Conservation (phyloP, 495 filamentous ascomycete species). For the Penicillium lividum region DNA sequence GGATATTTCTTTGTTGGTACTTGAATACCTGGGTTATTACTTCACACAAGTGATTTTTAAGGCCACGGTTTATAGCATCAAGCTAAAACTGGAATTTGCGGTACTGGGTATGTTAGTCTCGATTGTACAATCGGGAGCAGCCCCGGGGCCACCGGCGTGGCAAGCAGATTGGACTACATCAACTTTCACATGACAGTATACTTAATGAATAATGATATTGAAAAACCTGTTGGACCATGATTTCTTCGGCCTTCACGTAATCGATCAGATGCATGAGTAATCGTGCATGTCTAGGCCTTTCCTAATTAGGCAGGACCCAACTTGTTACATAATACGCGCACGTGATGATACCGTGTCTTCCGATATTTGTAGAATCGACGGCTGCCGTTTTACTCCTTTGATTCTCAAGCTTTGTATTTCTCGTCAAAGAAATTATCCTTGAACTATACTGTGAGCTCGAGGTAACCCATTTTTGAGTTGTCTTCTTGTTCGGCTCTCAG, state of each 20-base stretch:
- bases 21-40: slow-evolving; percentile 49
- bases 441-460: background rate
- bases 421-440: background rate
- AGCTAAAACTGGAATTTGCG: slow-evolving; percentile 59
- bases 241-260: background rate
- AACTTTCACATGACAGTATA: background rate
- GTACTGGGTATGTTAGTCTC: slow-evolving; percentile 38
- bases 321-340: background rate
- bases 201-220: background rate
- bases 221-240: background rate
- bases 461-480: background rate
- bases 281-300: background rate
- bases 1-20: slow-evolving; percentile 45
- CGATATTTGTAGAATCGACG: background rate
- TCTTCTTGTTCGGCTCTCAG: background rate
- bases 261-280: background rate
- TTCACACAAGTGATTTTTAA: slow-evolving; percentile 50
- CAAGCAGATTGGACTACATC: slow-evolving; percentile 12
- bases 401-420: background rate
- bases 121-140: slow-evolving; percentile 28
- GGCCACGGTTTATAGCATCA: slow-evolving; percentile 52
- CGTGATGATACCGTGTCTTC: slow-evolving; percentile 4
- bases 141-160: background rate
- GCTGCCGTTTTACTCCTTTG: slow-evolving; percentile 1
- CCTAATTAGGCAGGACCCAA: background rate